Conservation (phyloP, 2,329 filamentous ascomycete species). For the Penicillium sp. region DNA sequence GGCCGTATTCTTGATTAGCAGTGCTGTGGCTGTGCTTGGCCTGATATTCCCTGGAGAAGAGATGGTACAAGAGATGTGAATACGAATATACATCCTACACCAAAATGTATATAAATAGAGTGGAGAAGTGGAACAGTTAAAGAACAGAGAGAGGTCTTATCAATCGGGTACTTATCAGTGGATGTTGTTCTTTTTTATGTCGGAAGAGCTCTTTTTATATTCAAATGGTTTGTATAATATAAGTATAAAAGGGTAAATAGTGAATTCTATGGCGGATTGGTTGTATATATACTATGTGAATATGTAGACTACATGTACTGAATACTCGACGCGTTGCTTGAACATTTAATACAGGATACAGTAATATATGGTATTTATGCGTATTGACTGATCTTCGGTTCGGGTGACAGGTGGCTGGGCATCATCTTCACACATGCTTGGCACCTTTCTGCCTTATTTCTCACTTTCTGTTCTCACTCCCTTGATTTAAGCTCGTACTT, state of each 20-base stretch:
- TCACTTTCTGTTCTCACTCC: not conserved
- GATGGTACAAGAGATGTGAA: too few relatives aligned
- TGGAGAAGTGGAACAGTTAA: conserved; percentile 1
- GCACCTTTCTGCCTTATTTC: conserved; percentile 3
- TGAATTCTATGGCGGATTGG: too few relatives aligned
- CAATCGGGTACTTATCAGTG: conserved; percentile 7
- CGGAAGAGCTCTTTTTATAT: too few relatives aligned
- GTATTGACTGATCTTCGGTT: conserved; percentile 4
- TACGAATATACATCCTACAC: not conserved
- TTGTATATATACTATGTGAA: too few relatives aligned
- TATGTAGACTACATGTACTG: not conserved
- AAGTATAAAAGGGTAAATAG: too few relatives aligned
- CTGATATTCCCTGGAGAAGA: too few relatives aligned
- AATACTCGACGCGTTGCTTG: not conserved
- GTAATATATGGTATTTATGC: conserved; percentile 1
- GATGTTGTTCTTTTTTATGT: not conserved
- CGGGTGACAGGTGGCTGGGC: conserved; percentile 10
- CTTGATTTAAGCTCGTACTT: not conserved
- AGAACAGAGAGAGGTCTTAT: not conserved
- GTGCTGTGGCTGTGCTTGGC: too few relatives aligned
- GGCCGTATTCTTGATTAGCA: too few relatives aligned
- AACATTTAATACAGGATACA: conserved; percentile 3
- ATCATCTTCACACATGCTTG: conserved; percentile 13
- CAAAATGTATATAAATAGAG: not conserved
- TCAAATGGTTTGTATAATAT: too few relatives aligned